Base-by-base conservation (phyloP, 1,284 basidiomycete species). In the Ustilago vetiveriae region DNA sequence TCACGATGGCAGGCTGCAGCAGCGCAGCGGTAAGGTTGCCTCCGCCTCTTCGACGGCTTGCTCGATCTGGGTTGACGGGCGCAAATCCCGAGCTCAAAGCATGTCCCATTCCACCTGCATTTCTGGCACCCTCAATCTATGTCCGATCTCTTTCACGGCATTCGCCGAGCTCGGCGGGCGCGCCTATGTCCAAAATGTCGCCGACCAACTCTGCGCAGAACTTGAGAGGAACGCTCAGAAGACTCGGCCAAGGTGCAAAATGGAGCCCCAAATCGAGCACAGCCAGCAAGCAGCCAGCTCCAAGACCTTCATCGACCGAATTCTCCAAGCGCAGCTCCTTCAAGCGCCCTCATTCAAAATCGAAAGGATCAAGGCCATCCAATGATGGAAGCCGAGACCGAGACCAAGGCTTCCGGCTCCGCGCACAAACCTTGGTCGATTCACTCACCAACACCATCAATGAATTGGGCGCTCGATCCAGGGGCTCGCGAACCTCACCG, bases 361-460 rank as follows among this genome's bases (percentile, higher is more conserved):
- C 30, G 8, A 21, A 36, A 13, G 22, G 35, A 13, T 5, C 13
- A 13, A n/a, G 13, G 21, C 9, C 21, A 9, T 38, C n/a, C n/a
- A n/a, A 22, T 16, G 27, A 22, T 10, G 30, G 37, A 23, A 14
- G 42, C 9, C 54, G 42, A 24, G 37, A 35, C 7, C 33, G 39
- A 8, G 29, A 47, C n/a, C 33, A n/a, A 29, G 37, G 64, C 26
- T 66, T 66, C 29, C 56, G 64, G 6, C 21, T 58, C 10, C 38
- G 50, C 40, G 39, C 64, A 23, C 36, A 51, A 24, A 24, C 26
- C 32, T 43, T 59, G 2, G 13, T 33, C 40, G 48, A 66, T 9
- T 36, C 43, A 22, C 41, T 59, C 13, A 33, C 10, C 6, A 29
- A 23, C 3, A 41, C 26, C 22, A 40, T 17, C 24, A 21, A 23